These are phyloP conservation scores for Dentipellis sp. DNA, from an alignment of 768 basidiomycete genomes.

Conservation along the genomic window DNA sequence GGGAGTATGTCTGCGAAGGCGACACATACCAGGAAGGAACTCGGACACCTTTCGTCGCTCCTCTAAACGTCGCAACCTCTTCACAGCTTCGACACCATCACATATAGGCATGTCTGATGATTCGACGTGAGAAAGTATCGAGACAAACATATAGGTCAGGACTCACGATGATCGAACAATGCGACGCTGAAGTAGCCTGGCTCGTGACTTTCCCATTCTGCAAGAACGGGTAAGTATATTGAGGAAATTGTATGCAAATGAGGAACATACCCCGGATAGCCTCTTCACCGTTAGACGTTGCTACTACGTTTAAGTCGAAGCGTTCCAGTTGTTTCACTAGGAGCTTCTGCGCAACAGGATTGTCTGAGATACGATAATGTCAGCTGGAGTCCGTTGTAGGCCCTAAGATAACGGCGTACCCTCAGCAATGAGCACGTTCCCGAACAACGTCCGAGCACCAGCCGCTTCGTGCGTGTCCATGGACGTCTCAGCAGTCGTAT, in stretches of 20 bases:
- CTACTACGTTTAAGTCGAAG: conserved; percentile 47
- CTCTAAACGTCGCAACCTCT: conserved; percentile 51
- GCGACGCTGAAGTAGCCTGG: conserved; percentile 65
- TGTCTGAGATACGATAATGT: conserved; percentile 34
- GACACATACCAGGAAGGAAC: conserved; percentile 44
- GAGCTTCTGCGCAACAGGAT: conserved; percentile 59
- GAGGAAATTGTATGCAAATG: neutral
- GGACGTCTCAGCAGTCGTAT: conserved; percentile 27
- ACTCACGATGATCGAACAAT: conserved; percentile 66
- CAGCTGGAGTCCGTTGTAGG: neutral
- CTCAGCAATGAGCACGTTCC: conserved; percentile 67
- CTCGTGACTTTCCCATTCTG: conserved; percentile 61
- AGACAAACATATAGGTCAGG: neutral
- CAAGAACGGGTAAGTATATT: neutral
- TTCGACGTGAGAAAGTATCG: neutral
- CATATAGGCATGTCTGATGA: conserved; percentile 65
- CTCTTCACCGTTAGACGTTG: conserved; percentile 61
- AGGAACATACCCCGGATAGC: conserved; percentile 41
- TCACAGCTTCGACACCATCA: conserved; percentile 69
- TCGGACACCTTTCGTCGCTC: conserved; percentile 40
- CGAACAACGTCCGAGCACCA: conserved; percentile 47
- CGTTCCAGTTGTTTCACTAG: conserved; percentile 60
- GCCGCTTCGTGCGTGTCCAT: conserved; percentile 35
- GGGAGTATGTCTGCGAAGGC: neutral
- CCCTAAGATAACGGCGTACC: conserved; percentile 26